These are phyloP conservation scores for Oenanthe javanica DNA, from an alignment of 140 eudicot species.

Conservation along the genomic window DNA sequence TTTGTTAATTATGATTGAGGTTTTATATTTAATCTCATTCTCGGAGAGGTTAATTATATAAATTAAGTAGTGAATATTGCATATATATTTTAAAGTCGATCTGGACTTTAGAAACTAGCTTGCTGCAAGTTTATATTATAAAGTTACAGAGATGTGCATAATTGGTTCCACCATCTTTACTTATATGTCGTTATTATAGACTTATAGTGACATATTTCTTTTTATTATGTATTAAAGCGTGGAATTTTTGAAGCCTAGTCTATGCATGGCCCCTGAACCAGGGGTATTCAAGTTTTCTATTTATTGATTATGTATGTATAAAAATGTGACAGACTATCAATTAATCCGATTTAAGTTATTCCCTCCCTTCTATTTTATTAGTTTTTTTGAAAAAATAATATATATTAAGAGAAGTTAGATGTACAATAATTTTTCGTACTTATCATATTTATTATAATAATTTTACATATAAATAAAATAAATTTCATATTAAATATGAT, in stretches of 20 bases:
- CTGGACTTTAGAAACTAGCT: not conserved
- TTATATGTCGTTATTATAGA: not conserved
- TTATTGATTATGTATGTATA: too few relatives aligned
- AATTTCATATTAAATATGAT: too few relatives aligned
- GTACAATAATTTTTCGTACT: too few relatives aligned
- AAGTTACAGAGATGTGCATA: conserved; percentile 27
- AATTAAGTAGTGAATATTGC: not conserved
- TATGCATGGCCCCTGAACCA: conserved; percentile 50
- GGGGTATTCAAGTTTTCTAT: not conserved
- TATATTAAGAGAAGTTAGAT: too few relatives aligned
- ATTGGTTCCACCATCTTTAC: conserved; percentile 78
- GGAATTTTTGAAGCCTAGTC: conserved; percentile 45
- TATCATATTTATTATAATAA: too few relatives aligned
- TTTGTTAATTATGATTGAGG: conserved; percentile 14
- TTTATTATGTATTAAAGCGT: conserved; percentile 15
- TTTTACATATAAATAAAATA: too few relatives aligned
- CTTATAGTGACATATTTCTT: conserved; percentile 22
- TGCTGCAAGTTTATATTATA: conserved; percentile 4
- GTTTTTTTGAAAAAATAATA: too few relatives aligned
- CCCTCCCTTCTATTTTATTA: too few relatives aligned
- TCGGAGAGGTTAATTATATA: not conserved
- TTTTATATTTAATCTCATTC: conserved; percentile 8
- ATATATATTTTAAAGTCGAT: not conserved
- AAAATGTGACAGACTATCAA: too few relatives aligned
- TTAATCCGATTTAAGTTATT: too few relatives aligned